Conservation (phyloP, 2,329 filamentous ascomycete species). For the Pseudogymnoascus sp. region DNA sequence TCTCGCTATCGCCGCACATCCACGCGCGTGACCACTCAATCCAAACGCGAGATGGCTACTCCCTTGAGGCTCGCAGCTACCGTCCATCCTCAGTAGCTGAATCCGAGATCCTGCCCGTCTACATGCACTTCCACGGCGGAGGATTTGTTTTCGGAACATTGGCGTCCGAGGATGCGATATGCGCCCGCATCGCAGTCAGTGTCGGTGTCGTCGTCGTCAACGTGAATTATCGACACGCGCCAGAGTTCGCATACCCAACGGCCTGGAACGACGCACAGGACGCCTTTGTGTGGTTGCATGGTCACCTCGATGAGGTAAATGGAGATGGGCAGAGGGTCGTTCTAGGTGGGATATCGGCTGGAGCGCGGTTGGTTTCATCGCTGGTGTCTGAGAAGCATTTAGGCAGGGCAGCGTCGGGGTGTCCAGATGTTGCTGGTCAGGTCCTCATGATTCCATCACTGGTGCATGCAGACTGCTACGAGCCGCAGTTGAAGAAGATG, state of each 20-base stretch:
- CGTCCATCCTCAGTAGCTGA: slow-evolving; percentile 29
- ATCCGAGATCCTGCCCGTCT: slow-evolving; percentile 27
- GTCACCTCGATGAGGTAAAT: slow-evolving; percentile 32
- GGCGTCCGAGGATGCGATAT: slow-evolving; percentile 32
- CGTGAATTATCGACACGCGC: slow-evolving; percentile 35
- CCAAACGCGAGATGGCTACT: slow-evolving; percentile 36
- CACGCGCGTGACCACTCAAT: slow-evolving; percentile 31
- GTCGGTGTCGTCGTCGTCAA: slow-evolving; percentile 35
- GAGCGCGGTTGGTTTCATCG: slow-evolving; percentile 36
- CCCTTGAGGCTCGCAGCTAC: slow-evolving; percentile 40
- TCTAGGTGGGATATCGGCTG: slow-evolving; percentile 42
- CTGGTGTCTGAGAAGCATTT: slow-evolving; percentile 34
- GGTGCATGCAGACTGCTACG: slow-evolving; percentile 21
- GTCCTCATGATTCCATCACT: slow-evolving; percentile 43
- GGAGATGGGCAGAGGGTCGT: slow-evolving; percentile 34
- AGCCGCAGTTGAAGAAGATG: slow-evolving; percentile 28
- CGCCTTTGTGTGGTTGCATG: slow-evolving; percentile 39
- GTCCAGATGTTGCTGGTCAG: slow-evolving; percentile 32
- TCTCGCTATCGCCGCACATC: slow-evolving; percentile 20
- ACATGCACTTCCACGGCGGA: slow-evolving; percentile 28
- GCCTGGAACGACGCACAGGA: background rate
- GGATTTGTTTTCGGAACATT: slow-evolving; percentile 36
- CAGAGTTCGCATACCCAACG: slow-evolving; percentile 31
- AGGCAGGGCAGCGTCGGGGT: slow-evolving; percentile 9
- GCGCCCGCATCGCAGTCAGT: slow-evolving; percentile 32